phyloP scores from a whole-genome alignment of 2,329 filamentous ascomycete species.

The Aspergillus piperis region DNA sequence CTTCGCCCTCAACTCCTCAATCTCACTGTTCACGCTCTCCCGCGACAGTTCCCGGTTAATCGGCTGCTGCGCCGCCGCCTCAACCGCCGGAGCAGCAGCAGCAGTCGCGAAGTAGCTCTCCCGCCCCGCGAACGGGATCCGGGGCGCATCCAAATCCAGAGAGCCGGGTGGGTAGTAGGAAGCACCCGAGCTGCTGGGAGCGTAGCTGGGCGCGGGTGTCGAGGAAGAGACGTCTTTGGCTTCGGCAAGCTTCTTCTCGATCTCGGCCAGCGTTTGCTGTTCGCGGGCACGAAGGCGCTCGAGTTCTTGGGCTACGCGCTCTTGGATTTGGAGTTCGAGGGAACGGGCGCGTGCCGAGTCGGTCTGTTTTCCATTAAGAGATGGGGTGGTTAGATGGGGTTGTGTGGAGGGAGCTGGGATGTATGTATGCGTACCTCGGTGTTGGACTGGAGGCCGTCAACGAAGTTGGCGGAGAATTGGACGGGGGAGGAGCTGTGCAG shows the following conservation, averaged over 20 bases:
- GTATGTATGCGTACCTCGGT: constrained; percentile 66
- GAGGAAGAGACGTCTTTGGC: constrained; percentile 32
- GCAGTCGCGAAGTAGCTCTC: constrained; percentile 31
- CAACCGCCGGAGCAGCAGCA: constrained; percentile 16
- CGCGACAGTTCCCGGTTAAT: constrained; percentile 51
- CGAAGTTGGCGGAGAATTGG: constrained; percentile 76
- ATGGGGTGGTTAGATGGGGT: not conserved
- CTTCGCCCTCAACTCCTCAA: constrained; percentile 58
- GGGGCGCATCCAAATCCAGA: constrained; percentile 44
- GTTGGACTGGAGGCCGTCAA: constrained; percentile 80
- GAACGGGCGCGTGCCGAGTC: constrained; percentile 82
- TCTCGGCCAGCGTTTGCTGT: constrained; percentile 65
- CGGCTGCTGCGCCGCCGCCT: constrained; percentile 10
- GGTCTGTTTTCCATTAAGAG: constrained; percentile 58
- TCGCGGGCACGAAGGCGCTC: constrained; percentile 74
- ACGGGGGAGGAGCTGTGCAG: constrained; percentile 53
- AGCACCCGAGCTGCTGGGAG: constrained; percentile 17
- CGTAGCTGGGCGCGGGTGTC: constrained; percentile 28
- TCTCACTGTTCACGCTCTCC: constrained; percentile 58
- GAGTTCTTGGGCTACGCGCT: constrained; percentile 82
- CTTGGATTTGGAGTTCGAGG: constrained; percentile 84
- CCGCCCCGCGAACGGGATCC: constrained; percentile 46
- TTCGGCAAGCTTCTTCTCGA: constrained; percentile 62
- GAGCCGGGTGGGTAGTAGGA: constrained; percentile 30
- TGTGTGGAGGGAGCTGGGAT: too few species aligned